A percentile compares a stretch with the other conserved stretches of the same genome.
Evolutionary conservation across 1,284 basidiomycete genomes (phyloP).

Genomic region (Cutaneotrichosporon cavernicola): DNA sequence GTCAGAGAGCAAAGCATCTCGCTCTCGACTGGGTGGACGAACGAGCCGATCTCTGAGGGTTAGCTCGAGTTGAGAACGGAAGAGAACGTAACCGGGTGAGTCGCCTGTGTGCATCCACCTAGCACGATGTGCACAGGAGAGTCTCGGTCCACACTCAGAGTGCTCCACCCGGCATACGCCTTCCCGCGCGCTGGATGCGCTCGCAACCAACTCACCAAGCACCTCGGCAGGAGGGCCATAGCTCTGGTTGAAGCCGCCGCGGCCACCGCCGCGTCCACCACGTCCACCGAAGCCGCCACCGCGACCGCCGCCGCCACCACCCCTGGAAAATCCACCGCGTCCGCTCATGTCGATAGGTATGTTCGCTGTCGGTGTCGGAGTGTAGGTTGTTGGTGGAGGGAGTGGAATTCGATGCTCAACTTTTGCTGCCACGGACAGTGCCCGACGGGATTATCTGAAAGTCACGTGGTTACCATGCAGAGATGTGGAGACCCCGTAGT

Average conservation of each 20-base stretch:
- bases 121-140: no score
- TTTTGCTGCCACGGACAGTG: constrained; percentile 8
- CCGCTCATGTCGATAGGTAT: constrained; percentile 47
- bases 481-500: not conserved
- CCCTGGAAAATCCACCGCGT: constrained; percentile 50
- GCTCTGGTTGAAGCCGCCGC: constrained; percentile 62
- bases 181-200: not conserved
- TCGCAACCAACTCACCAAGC: constrained; percentile 58
- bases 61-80: not conserved
- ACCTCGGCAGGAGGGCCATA: constrained; percentile 81
- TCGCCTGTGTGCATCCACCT: not conserved
- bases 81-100: not conserved
- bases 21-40: constrained; percentile 92
- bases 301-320: constrained; percentile 42
- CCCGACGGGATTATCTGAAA: constrained; percentile 5
- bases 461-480: constrained; percentile 1
- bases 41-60: constrained; percentile 74
- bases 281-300: constrained; percentile 53
- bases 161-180: not conserved
- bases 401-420: constrained; percentile 5
- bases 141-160: no score
- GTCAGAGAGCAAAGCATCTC: constrained; percentile 94
- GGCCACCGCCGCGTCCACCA: constrained; percentile 42
- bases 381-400: not conserved
- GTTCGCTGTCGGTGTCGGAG: constrained; percentile 10